These are phyloP conservation scores for Sonneratia caseolaris DNA, from an alignment of 345 rosid species.

Conservation along the genomic window DNA sequence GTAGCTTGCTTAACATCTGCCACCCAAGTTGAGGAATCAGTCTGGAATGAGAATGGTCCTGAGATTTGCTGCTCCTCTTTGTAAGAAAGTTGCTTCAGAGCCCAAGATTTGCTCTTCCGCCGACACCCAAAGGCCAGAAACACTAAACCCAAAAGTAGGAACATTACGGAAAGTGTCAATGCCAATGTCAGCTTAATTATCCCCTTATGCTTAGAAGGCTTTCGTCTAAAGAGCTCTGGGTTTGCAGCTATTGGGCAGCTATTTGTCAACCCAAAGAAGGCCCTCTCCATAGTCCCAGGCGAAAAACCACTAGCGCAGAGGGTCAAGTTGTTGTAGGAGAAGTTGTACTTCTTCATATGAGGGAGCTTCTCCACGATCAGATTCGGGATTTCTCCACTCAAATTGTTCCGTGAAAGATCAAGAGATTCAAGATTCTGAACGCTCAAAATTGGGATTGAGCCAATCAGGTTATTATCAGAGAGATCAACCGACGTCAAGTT, in stretches of 20 bases:
- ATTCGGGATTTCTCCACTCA: slow-evolving; percentile 73
- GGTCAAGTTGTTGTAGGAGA: slow-evolving; percentile 83
- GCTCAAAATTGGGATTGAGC: slow-evolving; percentile 42
- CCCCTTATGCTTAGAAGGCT: slow-evolving; percentile 30
- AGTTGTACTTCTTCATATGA: slow-evolving; percentile 63
- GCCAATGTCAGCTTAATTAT: slow-evolving; percentile 38
- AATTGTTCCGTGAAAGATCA: slow-evolving; percentile 70
- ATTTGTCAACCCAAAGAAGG: slow-evolving; percentile 54
- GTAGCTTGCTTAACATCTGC: slow-evolving; percentile 89
- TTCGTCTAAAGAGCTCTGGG: slow-evolving; percentile 43
- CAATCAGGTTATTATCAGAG: slow-evolving; percentile 60
- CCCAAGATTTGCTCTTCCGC: slow-evolving; percentile 46
- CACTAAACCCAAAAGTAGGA: slow-evolving; percentile 51
- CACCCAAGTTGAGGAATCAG: slow-evolving; percentile 89
- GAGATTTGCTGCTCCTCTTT: slow-evolving; percentile 72
- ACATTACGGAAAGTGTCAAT: slow-evolving; percentile 53
- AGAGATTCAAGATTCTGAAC: slow-evolving; percentile 39
- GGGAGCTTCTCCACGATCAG: slow-evolving; percentile 42
- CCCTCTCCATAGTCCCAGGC: slow-evolving; percentile 27
- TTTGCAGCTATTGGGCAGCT: slow-evolving; percentile 91
- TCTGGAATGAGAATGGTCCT: slow-evolving; percentile 81
- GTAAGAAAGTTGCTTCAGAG: slow-evolving; percentile 45
- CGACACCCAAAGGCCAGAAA: slow-evolving; percentile 62
- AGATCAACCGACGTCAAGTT: slow-evolving; percentile 58
- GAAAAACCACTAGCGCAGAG: slow-evolving; percentile 51